Base-by-base conservation (phyloP, 441 rosid genomes). In the Gossypium aridum region DNA sequence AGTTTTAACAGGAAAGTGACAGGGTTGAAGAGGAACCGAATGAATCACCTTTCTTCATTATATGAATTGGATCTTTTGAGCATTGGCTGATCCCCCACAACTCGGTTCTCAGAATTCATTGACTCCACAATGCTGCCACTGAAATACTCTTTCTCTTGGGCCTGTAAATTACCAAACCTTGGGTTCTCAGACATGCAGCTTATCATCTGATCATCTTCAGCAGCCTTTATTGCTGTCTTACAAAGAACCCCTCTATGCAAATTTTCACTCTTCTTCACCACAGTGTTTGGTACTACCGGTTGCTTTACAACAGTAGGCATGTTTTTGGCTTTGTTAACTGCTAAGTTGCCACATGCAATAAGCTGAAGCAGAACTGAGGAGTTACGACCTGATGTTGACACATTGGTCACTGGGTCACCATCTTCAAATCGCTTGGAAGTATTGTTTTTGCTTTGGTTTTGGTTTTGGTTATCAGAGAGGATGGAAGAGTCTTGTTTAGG, bases 171-270 rank as follows among this genome's bases (percentile, higher is more conserved):
- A 31, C 97, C 95, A 43, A 94, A 92, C 87, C 98, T 91, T 2
- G 97, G 98, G 82, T 94, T 92, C 88, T 94, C 97, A 54, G 97
- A 89, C 94, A 94, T 92, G 85, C 73, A 89, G 22, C 59, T 80
- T 4, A 92, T 91, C 81, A 87, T 87, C 53, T 72, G 75, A 45
- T 84, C 90, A 34, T 86, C 92, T 0, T 81, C 90, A 8, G 65
- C 80, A 45, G 75, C 83, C 63, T 81, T 88, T 28, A 72, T 74
- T 1, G 87, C 96, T 14, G 49, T 78, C 79, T 75, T 90, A 66
- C 81, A 76, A 72, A 89, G 23, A 17, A 83, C 92, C 14, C 83
- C 96, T 80, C 73, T 86, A 1, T 84, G 91, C 70, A 91, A 82
- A 75, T 78, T 77, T 57, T 77, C 85, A 10, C 83, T 75, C 72